Evolutionary conservation across 164 flowering plant genomes (phyloP), one percentile per base, ranked within the genome.

Genomic region (Buxus sempervirens): DNA sequence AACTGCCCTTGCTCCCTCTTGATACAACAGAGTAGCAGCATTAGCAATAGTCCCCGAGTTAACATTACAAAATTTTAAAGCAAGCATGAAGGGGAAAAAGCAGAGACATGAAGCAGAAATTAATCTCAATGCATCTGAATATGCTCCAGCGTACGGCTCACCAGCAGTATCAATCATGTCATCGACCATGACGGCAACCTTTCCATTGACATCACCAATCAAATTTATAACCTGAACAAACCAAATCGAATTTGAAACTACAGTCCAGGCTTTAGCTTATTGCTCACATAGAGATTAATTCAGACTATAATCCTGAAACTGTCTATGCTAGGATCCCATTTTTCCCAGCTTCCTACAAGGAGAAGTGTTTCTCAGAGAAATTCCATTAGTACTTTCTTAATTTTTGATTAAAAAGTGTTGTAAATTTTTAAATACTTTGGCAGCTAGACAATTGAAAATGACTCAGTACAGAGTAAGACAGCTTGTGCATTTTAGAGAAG

Each of bases 1-100:
- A 19, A 91, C 96, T 77, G 83, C 96, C 68, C 83, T 81, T 20
- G 97, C 97, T 9, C 97, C 97, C 72, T 88, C 92, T 71, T 88
- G 78, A 51, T 87, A 96, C 69, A 92, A 77, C 22, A 90, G 73
- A 21, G 82, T 85, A 59, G 94, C 97, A 62, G 89, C 96, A 76
- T 85, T 86, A n/a, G 90, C 45, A 77, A 90, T 91, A 24, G 97
- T 91, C 23, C 97, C 96, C 86, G 57, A 20, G 54, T 41, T 9
- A 55, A 45, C 13, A 10, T 5, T 45, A 45, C 51, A 45, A 10
- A 45, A 5, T 10, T 10, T 45, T 45, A 15, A 45, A 45, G 51
- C 51, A 45, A 45, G 51, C 18, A 45, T 45, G 18, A 10, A 45
- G 13, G 51, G 5, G 7, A 32, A 45, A 45, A 45, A 45, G 1